phyloP scores from a whole-genome alignment of 768 basidiomycete genomes.

The Phlebiopsis gigantea region DNA sequence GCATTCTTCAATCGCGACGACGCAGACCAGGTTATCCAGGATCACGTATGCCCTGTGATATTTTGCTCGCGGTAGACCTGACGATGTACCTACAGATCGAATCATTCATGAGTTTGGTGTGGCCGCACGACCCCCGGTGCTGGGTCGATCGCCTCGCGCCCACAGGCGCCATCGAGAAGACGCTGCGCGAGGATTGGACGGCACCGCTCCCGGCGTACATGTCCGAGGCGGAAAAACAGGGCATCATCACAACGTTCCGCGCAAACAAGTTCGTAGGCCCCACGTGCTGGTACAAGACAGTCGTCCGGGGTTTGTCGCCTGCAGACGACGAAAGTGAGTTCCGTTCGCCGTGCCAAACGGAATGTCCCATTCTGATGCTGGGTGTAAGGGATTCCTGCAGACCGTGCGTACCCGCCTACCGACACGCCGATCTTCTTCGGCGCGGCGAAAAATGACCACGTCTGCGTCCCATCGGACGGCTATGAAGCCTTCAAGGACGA shows the following conservation, averaged over 20 bases:
- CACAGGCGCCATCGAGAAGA: slow-evolving; percentile 30
- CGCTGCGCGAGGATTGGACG: slow-evolving; percentile 23
- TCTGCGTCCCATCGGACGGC: neutral
- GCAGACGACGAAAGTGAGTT: neutral
- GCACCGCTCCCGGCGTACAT: slow-evolving; percentile 26
- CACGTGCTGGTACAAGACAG: slow-evolving; percentile 34
- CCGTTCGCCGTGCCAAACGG: neutral
- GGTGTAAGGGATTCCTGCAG: neutral
- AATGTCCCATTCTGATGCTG: neutral
- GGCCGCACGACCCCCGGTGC: slow-evolving; percentile 27
- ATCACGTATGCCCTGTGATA: slow-evolving; percentile 24
- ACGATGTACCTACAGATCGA: neutral
- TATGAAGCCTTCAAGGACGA: neutral
- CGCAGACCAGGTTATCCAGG: slow-evolving; percentile 24
- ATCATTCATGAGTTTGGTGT: slow-evolving; percentile 30
- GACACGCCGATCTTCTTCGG: slow-evolving; percentile 6
- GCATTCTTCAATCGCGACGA: neutral
- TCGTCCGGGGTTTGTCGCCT: neutral
- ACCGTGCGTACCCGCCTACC: neutral
- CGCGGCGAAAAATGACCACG: neutral
- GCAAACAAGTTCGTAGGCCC: slow-evolving; percentile 29
- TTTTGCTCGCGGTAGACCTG: neutral
- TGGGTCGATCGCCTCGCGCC: slow-evolving; percentile 34
- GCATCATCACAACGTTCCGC: slow-evolving; percentile 23
- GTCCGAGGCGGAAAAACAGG: slow-evolving; percentile 28